A percentile compares a stretch with the other conserved stretches of the same genome.
Conservation (phyloP, 106 monocot genomes). For the Alisma plantagoaquatica region DNA sequence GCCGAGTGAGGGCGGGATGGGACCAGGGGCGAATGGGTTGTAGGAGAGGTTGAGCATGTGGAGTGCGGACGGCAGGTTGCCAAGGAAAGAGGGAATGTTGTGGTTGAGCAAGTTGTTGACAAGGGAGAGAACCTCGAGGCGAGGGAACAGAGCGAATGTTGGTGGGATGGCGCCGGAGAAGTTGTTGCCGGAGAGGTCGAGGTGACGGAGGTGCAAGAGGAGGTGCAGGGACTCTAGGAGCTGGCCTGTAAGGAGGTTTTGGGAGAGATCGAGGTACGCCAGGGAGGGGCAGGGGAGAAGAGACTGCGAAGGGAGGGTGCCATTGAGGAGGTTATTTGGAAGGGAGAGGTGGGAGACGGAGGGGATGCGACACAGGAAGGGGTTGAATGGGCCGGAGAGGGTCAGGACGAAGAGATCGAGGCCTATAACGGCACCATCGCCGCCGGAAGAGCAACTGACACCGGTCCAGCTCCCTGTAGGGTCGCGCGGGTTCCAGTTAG, state of each 20-base stretch:
- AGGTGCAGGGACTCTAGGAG: constrained; percentile 26
- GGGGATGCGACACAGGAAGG: constrained; percentile 36
- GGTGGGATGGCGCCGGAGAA: constrained; percentile 21
- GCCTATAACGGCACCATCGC: no score
- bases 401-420: neutral
- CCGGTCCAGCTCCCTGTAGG: constrained; percentile 11
- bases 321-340: constrained; percentile 36
- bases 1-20: constrained; percentile 31
- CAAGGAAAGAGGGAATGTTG: constrained; percentile 16
- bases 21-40: constrained; percentile 29
- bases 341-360: constrained; percentile 41
- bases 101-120: constrained; percentile 34
- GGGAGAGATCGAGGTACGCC: constrained; percentile 35
- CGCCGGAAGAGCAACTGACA: constrained; percentile 7
- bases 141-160: constrained; percentile 16
- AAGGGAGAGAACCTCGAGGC: constrained; percentile 31
- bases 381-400: constrained; percentile 17
- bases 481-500: constrained; percentile 8
- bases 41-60: constrained; percentile 30
- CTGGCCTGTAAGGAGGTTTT: constrained; percentile 54
- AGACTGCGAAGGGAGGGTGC: constrained; percentile 19
- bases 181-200: constrained; percentile 40
- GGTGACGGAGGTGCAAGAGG: constrained; percentile 22
- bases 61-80: constrained; percentile 20
- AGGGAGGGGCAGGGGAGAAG: constrained; percentile 28